Base-by-base conservation (phyloP, 192 early-diverging fungal genomes). In the Linnemannia elongata region DNA sequence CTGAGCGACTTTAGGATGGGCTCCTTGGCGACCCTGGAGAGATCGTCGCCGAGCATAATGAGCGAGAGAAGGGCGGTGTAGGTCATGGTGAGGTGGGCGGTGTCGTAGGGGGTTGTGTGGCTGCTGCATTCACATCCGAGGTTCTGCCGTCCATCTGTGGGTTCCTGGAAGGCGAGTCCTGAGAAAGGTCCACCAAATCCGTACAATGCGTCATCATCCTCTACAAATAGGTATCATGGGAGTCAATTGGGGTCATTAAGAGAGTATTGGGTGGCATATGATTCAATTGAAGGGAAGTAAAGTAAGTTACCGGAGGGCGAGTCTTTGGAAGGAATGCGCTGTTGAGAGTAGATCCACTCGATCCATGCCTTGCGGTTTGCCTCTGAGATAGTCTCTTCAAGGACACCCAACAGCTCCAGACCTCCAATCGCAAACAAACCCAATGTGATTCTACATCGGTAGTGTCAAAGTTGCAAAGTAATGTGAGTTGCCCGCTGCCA, bases 331-430 rank as follows among this genome's bases (percentile, higher is more conserved):
- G 92, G 93, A 18, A 91, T 68, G n/a, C 96, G 89, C 80, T 99
- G 98, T 88, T 99, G 97, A 27, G 93, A 95, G 91, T 99, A 99
- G 52, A 99, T 94, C 99, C 99, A 99, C 39, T 99, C 97, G 45
- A 99, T 93, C 93, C 95, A 97, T 38, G 88, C 92, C 24, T 83
- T 49, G 73, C 93, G 92, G 74, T 96, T 85, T 70, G 91, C 87
- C 17, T 88, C 88, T 0, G 91, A 76, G 18, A 97, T 45, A 8
- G 73, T 72, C 10, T 85, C 83, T 17, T 96, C 94, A 8, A 97
- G 76, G n/a, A 82, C 89, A 27, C 93, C 94, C 36, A 98, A 91
- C 30, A 98, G 89, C 54, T 97, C 96, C 71, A 99, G 88, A 10
- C 95, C 96, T 35, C 92, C 92, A 13, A 99, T 80, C 63, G 94